Percentiles rank a stretch among this genome's conserved stretches.
phyloP scores from a whole-genome alignment of 768 basidiomycete genomes.

The Mycena galopus region DNA sequence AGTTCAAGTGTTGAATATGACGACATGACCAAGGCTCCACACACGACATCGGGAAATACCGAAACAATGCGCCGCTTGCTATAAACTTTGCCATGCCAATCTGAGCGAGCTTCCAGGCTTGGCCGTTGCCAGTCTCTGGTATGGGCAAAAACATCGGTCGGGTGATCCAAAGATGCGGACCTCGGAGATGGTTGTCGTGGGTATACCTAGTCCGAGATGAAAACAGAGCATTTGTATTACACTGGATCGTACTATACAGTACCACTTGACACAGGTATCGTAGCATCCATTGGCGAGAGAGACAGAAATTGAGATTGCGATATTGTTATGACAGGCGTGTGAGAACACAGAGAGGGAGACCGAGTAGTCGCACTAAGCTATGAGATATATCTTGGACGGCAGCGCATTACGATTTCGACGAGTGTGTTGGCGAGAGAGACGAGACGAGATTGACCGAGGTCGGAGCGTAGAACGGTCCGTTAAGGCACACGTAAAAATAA shows the following conservation, averaged over 20 bases:
- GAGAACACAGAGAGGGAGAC: slow-evolving; percentile 18
- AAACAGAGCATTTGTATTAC: slow-evolving; percentile 15
- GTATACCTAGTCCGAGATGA: not conserved
- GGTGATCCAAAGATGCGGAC: no score
- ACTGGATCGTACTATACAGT: slow-evolving; percentile 24
- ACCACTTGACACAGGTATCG: slow-evolving; percentile 26
- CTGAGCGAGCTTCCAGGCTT: no score
- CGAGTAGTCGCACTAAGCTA: slow-evolving; percentile 29
- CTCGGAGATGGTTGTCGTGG: no score
- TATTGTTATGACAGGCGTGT: slow-evolving; percentile 24
- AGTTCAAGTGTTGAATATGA: not conserved
- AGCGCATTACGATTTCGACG: slow-evolving; percentile 19
- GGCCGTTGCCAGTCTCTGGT: no score
- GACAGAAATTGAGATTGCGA: slow-evolving; percentile 31
- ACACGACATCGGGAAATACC: not conserved
- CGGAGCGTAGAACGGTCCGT: slow-evolving; percentile 24
- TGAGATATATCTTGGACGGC: slow-evolving; percentile 21
- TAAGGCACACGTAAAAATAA: slow-evolving; percentile 32
- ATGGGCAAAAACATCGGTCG: no score
- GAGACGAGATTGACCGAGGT: not conserved
- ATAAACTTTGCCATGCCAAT: no score
- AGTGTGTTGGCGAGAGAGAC: not conserved
- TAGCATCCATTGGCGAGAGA: slow-evolving; percentile 13
- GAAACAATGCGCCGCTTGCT: not conserved
- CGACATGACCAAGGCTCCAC: slow-evolving; percentile 5